These are phyloP conservation scores for Backusella liffmaniae DNA, from an alignment of 192 early-diverging fungal genomes.

Conservation along the genomic window DNA sequence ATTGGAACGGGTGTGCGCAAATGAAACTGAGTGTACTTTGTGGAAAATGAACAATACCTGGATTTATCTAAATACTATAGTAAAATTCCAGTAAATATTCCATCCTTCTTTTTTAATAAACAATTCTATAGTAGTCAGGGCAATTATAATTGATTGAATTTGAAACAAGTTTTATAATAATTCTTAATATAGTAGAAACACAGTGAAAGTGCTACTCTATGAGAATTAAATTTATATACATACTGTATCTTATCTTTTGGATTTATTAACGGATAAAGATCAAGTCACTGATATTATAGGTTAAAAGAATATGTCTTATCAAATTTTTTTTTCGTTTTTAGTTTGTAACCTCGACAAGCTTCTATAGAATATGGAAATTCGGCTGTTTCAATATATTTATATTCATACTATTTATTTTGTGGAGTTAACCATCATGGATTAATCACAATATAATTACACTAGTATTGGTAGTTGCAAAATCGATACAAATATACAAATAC, in stretches of 20 bases:
- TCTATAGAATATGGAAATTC: neutral
- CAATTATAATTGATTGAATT: neutral
- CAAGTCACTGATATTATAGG: too few relatives aligned
- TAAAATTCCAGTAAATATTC: neutral
- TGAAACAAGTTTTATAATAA: neutral
- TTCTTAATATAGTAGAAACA: neutral
- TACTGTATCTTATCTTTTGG: too few relatives aligned
- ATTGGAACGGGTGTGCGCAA: neutral
- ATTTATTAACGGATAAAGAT: too few relatives aligned
- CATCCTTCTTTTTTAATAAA: neutral
- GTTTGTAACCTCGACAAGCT: neutral
- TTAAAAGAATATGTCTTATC: too few relatives aligned
- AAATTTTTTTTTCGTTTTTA: too few relatives aligned
- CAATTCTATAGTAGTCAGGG: neutral
- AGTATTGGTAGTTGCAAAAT: neutral
- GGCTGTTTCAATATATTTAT: neutral
- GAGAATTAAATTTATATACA: too few relatives aligned
- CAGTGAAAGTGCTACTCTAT: neutral
- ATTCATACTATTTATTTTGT: neutral
- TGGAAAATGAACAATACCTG: neutral
- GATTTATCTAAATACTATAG: neutral
- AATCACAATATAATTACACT: too few relatives aligned
- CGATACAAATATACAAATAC: neutral
- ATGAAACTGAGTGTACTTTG: neutral
- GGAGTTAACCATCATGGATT: neutral